Base-by-base conservation (phyloP, 208 protist species). In the Acanthamoeba healyi region DNA sequence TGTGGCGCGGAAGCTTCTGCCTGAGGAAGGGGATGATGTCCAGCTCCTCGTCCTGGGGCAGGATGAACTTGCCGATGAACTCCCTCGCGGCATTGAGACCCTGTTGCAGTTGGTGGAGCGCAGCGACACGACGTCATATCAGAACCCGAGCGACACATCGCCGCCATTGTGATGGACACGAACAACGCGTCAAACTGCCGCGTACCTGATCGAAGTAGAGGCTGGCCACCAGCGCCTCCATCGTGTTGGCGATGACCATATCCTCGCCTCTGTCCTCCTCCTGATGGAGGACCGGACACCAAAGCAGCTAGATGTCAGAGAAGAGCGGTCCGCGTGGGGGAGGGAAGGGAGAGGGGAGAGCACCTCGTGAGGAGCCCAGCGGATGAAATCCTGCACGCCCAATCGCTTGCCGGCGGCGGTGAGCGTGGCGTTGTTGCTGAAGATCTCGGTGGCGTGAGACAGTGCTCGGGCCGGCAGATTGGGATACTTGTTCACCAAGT, bases 21-120 rank as follows among this genome's bases (percentile, higher is more conserved):
- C 70, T 79, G 12, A 79, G 38, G 70, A 46, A 79, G 14, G 70
- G 32, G 26, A 79, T 79, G 36, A 79, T 79, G 70, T 79, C 70
- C 10, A 79, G 70, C 5, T 79, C 24, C 70, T 79, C 36, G 5
- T 79, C 70, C 70, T 79, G 70, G 5, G 70, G 70, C 34, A 79
- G 34, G 36, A 79, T 44, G 36, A 32, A 44, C 36, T 42, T 38
- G 70, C 6, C 24, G 7, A 79, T 32, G 26, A 79, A 79, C 34
- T 79, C 70, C 36, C 70, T 79, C 26, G 70, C 70, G 12, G 70
- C 70, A 7, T 79, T 79, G 70, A 79, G 70, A 44, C 70, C 70
- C 70, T 79, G 38, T 79, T n/a, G 26, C 36, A 44, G 38, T 32
- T 5, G n/a, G 58, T 29, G 58, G 9, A 7, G 26, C 61, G 61